Evolutionary conservation across 2,329 filamentous ascomycete species (phyloP).

Genomic region (Fusarium sp.): DNA sequence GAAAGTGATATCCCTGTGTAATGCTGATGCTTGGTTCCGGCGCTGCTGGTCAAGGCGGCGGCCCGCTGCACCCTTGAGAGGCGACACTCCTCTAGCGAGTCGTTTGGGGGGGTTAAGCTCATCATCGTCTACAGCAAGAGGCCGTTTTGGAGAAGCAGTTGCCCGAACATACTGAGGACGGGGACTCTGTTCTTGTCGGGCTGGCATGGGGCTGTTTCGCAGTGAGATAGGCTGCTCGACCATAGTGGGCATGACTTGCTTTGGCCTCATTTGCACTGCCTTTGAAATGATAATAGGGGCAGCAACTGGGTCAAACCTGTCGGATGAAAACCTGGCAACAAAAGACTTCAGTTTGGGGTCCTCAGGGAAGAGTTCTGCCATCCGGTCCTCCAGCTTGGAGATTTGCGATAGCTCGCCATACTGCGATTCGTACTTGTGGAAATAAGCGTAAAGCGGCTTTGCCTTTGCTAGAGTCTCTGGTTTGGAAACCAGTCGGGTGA

Average conservation of each 20-base stretch:
- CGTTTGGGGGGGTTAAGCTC: conserved; percentile 83
- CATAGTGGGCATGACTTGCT: conserved; percentile 58
- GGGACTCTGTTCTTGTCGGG: conserved; percentile 54
- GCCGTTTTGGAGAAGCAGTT: conserved; percentile 68
- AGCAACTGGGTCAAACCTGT: conserved; percentile 81
- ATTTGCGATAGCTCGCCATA: conserved; percentile 95
- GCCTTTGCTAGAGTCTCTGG: conserved; percentile 78
- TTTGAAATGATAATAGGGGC: conserved; percentile 88
- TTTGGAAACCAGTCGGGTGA: conserved; percentile 82
- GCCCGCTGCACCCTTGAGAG: conserved; percentile 89
- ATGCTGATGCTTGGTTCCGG: conserved; percentile 69
- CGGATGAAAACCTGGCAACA: conserved; percentile 75
- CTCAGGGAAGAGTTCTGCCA: conserved; percentile 92
- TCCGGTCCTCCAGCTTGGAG: conserved; percentile 87
- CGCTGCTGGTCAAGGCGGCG: conserved; percentile 84
- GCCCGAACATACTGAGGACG: conserved; percentile 58
- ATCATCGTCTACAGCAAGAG: conserved; percentile 75
- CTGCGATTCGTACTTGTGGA: conserved; percentile 94
- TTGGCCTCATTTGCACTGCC: conserved; percentile 77
- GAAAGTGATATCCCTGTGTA: conserved; percentile 76
- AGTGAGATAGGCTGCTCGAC: conserved; percentile 62
- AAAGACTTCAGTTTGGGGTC: conserved; percentile 83
- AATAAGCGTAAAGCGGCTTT: conserved; percentile 87
- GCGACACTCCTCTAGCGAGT: conserved; percentile 87
- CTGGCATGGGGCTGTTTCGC: conserved; percentile 56